phyloP scores from a whole-genome alignment of 208 protist species.

The Wallacemonas collosoma region DNA sequence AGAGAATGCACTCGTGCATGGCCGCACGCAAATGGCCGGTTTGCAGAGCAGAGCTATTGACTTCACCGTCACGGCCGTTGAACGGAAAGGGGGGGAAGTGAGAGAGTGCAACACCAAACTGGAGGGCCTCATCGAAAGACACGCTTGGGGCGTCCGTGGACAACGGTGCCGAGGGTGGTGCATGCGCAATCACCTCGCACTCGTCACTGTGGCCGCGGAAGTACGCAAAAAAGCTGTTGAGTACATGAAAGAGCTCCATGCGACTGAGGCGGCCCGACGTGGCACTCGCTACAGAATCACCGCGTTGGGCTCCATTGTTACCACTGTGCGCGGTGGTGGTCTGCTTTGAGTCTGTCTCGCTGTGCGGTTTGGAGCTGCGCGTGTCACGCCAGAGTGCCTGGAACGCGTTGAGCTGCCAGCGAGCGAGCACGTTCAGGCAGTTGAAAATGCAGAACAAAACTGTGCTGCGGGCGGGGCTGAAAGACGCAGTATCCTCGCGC shows the following conservation, averaged over 20 bases:
- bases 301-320: constrained; percentile 1
- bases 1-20: constrained; percentile 80
- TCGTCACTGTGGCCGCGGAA: constrained; percentile 53
- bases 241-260: constrained; percentile 77
- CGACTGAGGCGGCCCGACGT: constrained; percentile 34
- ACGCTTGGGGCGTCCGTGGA: neutral
- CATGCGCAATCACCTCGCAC: constrained; percentile 53
- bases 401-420: constrained; percentile 67
- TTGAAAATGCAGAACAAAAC: constrained; percentile 76
- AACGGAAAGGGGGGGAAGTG: constrained; percentile 41
- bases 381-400: constrained; percentile 71
- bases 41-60: constrained; percentile 1
- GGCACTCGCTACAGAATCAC: neutral
- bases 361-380: neutral
- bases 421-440: constrained; percentile 72
- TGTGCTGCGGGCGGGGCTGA: constrained; percentile 41
- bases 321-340: neutral
- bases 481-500: constrained; percentile 22
- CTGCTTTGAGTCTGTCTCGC: neutral
- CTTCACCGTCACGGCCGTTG: constrained; percentile 5
- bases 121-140: constrained; percentile 73
- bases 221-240: constrained; percentile 72
- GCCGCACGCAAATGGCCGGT: constrained; percentile 55
- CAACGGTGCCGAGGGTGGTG: neutral
- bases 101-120: constrained; percentile 70